A percentile compares a stretch with the other conserved stretches of the same genome.
Conservation (phyloP, 192 early-diverging fungal species). For the Tieghemiomyces parasiticus region DNA sequence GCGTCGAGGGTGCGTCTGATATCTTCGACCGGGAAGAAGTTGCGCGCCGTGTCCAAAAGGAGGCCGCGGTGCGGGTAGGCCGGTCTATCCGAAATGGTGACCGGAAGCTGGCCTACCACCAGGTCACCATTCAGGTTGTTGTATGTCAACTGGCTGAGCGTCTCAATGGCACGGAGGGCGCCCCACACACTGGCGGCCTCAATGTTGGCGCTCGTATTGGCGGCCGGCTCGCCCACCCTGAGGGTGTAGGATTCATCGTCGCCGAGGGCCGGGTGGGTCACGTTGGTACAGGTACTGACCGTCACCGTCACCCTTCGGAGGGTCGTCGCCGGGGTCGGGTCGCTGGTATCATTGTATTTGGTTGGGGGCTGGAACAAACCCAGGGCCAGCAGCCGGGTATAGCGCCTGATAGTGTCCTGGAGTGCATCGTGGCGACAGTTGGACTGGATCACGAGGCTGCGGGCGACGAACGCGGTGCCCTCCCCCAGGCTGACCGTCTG, state of each 20-base stretch:
- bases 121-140: conserved; percentile 21
- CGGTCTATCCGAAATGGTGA: conserved; percentile 46
- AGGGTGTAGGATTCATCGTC: conserved; percentile 61
- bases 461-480: conserved; percentile 23
- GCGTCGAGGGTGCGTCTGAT: conserved; percentile 48
- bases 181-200: conserved; percentile 43
- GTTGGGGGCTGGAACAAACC: conserved; percentile 32
- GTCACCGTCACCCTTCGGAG: conserved; percentile 27
- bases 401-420: conserved; percentile 28
- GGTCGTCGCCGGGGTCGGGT: not conserved
- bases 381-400: conserved; percentile 24
- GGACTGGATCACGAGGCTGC: conserved; percentile 18
- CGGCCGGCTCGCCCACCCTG: conserved; percentile 26
- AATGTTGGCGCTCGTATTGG: conserved; percentile 32
- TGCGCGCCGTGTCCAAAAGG: conserved; percentile 49
- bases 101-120: conserved; percentile 33
- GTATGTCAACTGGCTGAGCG: conserved; percentile 49
- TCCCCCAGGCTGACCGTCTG: conserved; percentile 14
- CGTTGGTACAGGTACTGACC: conserved; percentile 25
- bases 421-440: conserved; percentile 32
- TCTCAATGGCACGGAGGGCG: conserved; percentile 55
- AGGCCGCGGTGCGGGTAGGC: conserved; percentile 50
- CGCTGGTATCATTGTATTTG: conserved; percentile 21
- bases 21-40: conserved; percentile 41
- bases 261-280: conserved; percentile 33